Percentiles rank a stretch among this genome's conserved stretches.
Evolutionary conservation across 345 rosid genomes (phyloP).

Genomic region (thale cress (Arabidopsis thaliana)): TAIR10.1 NC_003070.9:1409001-1409500

Average conservation of each 20-base stretch:
- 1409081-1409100: not conserved
- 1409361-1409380: conserved; percentile 68
- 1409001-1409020: conserved; percentile 60
- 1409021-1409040: conserved; percentile 29
- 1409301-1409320: conserved; percentile 16
- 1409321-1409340: conserved; percentile 9
- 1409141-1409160: not conserved
- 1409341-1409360: conserved; percentile 57
- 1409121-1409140: not conserved
- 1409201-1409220: not conserved
- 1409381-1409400: conserved; percentile 87
- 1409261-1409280: not conserved
- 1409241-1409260: not conserved
- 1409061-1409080: not conserved
- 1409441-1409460: conserved; percentile 51
- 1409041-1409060: conserved; percentile 13
- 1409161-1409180: not conserved
- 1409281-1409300: not conserved
- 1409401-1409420: conserved; percentile 75
- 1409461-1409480: conserved; percentile 12
- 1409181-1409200: not conserved
- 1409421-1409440: conserved; percentile 86
- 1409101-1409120: conserved; percentile 2
- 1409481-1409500: conserved; percentile 5
- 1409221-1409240: conserved; percentile 10